Percentiles rank a stretch among this genome's conserved stretches.
Evolutionary conservation across 768 basidiomycete species (phyloP).

Genomic region (Boletus pseudo-olivaceus): DNA sequence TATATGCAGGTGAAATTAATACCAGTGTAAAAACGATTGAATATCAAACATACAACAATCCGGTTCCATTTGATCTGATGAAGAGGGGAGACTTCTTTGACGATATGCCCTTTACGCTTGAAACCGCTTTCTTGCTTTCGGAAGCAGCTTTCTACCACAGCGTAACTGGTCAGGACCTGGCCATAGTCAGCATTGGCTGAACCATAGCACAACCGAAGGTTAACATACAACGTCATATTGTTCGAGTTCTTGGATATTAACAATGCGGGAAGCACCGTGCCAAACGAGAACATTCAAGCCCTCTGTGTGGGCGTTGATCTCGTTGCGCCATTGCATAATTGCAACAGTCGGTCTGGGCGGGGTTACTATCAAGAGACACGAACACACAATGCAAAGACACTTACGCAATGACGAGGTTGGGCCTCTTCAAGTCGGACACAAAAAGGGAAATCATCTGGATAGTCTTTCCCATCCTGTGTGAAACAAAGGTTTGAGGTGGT

Average conservation of each 20-base stretch:
- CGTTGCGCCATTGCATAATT: constrained; percentile 86
- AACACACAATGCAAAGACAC: constrained; percentile 23
- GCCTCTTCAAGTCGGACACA: constrained; percentile 70
- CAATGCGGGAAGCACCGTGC: constrained; percentile 79
- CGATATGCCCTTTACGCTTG: constrained; percentile 74
- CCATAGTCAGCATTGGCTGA: constrained; percentile 1
- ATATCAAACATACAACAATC: constrained; percentile 52
- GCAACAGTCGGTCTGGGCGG: constrained; percentile 45
- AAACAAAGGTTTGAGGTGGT: constrained; percentile 11
- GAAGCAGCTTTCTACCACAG: constrained; percentile 88
- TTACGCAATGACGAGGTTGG: constrained; percentile 91
- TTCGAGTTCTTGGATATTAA: constrained; percentile 62
- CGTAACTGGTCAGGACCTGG: constrained; percentile 81
- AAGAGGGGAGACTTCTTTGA: constrained; percentile 85
- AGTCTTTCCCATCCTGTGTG: constrained; percentile 81
- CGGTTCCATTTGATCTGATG: constrained; percentile 86
- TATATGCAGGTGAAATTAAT: neutral
- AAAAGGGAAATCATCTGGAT: constrained; percentile 95
- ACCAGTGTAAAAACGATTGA: neutral
- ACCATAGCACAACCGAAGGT: neutral
- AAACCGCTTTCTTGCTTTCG: constrained; percentile 92
- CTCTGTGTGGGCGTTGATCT: constrained; percentile 82
- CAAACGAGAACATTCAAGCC: constrained; percentile 86
- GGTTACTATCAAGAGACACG: neutral
- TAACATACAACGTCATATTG: constrained; percentile 81